Base-by-base conservation (phyloP, 73 alveolate genomes). In the Paramecium caudatum region DNA sequence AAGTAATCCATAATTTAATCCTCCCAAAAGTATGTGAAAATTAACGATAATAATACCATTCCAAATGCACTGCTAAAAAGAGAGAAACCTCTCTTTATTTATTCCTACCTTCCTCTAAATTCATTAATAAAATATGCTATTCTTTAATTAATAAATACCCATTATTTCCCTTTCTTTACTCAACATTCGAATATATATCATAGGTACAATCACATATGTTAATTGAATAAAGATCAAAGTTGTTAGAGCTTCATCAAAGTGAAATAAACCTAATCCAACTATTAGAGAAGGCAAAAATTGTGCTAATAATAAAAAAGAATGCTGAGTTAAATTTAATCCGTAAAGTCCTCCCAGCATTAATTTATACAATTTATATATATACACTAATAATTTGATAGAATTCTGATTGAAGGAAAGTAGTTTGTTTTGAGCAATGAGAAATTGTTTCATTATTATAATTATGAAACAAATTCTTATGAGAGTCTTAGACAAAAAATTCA, bases 291-390 rank as follows among this genome's bases (percentile, higher is more conserved):
- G 88, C 21, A 39, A 41, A 19, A 74, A 17, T 39, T 36, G 19
- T 15, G 68, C 7, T 43, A 74, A 6, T 4, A 39, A 74, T 8
- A 74, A 68, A 39, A 21, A 41, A 1, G 69, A 30, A 37, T 74
- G 62, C 32, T 74, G 32, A 13, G 17, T 23, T 13, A 36, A 27
- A 74, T 74, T 74, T 34, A 74, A 45, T 17, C 88, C 88, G 43
- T 74, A 74, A 21, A 74, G 65, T 13, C 88, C 88, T 74, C 88
- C 88, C 32, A 74, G 43, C 88, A 74, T 74, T n/a, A n/a, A n/a
- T n/a, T n/a, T n/a, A n/a, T n/a, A n/a, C 12, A 41, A 41, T 41
- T 41, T 41, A n/a, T n/a, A n/a, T n/a, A n/a, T n/a, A n/a, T n/a
- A n/a, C n/a, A n/a, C n/a, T n/a, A n/a, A n/a, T n/a, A n/a, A n/a